Evolutionary conservation across 73 alveolate genomes (phyloP), one percentile per base, ranked within the genome.

Genomic region (Stentor coeruleus): DNA sequence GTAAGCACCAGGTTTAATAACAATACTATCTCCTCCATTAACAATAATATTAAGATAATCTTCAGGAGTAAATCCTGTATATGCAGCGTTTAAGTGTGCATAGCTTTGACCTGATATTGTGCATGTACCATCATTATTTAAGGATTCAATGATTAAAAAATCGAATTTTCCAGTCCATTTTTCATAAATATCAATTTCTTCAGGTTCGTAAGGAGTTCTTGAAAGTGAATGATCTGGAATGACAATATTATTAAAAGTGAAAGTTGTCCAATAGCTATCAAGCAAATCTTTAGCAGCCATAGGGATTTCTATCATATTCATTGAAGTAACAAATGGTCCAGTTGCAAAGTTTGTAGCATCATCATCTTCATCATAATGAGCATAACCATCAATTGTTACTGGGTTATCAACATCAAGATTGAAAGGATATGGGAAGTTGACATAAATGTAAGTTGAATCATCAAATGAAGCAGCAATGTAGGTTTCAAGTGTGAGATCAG

Each of bases 81-180:
- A 49, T 11, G 66, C 66, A 11, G 28, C 66, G 20, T 49, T 49
- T 20, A 49, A 49, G 66, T 49, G 6, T 11, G 6, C 66, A 49
- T 11, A 49, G 20, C 28, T 11, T 11, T 11, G 6, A 6, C 28
- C 6, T 49, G 66, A 49, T 11, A 49, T 20, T n/a, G n/a, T n/a
- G n/a, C n/a, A n/a, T n/a, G n/a, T n/a, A n/a, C n/a, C n/a, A n/a
- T n/a, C n/a, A n/a, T n/a, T n/a, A n/a, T n/a, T n/a, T n/a, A n/a
- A n/a, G n/a, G n/a, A n/a, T n/a, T n/a, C n/a, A n/a, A n/a, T n/a
- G n/a, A n/a, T n/a, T n/a, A n/a, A n/a, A n/a, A n/a, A n/a, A n/a
- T n/a, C n/a, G 66, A 49, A 49, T 49, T 49, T 49, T 49, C 66
- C 66, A 49, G 66, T 49, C 66, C 66, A 49, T n/a, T n/a, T n/a